Conservation (phyloP, 2,329 filamentous ascomycete genomes). For the Xylaria sp. region DNA sequence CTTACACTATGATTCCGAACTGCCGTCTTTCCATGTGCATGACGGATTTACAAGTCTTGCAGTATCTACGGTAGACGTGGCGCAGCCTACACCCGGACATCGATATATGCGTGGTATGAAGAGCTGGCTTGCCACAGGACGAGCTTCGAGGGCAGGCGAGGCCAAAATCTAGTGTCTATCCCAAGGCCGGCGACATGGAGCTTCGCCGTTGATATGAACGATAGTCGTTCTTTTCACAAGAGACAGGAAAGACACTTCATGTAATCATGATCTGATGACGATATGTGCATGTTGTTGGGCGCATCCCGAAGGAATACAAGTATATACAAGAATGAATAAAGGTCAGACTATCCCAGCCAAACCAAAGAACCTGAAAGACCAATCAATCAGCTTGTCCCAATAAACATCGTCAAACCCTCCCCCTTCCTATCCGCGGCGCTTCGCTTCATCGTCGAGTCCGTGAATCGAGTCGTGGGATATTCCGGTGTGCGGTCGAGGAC, state of each 20-base stretch:
- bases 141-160: neutral
- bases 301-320: slow-evolving; percentile 26
- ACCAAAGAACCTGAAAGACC: slow-evolving; percentile 4
- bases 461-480: too few relatives aligned
- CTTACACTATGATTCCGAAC: neutral
- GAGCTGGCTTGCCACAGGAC: neutral
- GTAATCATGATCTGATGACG: slow-evolving; percentile 11
- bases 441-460: neutral
- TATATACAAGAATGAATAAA: slow-evolving; percentile 40
- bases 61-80: neutral
- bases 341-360: slow-evolving; percentile 3
- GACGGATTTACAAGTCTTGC: neutral
- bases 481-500: neutral
- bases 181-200: neutral
- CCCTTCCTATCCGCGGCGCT: neutral
- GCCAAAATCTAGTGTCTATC: neutral
- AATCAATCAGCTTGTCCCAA: neutral
- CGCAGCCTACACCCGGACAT: neutral
- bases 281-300: slow-evolving; percentile 32
- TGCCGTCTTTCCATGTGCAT: neutral
- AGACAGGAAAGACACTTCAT: neutral
- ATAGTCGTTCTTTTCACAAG: neutral
- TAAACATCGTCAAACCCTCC: neutral
- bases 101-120: neutral
- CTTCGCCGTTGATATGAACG: neutral